phyloP scores from a whole-genome alignment of 1,139 yeast genomes.

The Nakaseomyces nivariensis region DNA sequence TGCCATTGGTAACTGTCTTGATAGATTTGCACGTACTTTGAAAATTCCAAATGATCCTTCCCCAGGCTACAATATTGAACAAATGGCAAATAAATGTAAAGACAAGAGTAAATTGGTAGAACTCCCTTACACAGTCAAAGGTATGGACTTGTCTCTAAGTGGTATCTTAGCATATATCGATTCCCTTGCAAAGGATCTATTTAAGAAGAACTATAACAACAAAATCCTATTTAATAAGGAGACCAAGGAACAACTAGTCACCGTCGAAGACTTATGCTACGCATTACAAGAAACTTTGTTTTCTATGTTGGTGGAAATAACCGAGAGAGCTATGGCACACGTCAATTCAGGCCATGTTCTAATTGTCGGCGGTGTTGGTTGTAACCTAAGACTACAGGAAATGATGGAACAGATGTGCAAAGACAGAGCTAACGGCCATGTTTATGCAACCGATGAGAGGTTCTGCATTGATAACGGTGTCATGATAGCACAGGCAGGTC shows the following conservation, averaged over 20 bases:
- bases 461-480: slow-evolving; percentile 97
- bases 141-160: slow-evolving; percentile 96
- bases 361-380: slow-evolving; percentile 97
- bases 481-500: slow-evolving; percentile 98
- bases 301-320: slow-evolving; percentile 95
- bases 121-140: slow-evolving; percentile 92
- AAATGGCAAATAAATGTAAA: slow-evolving; percentile 61
- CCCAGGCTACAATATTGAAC: slow-evolving; percentile 96
- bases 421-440: slow-evolving; percentile 70
- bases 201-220: slow-evolving; percentile 42
- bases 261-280: slow-evolving; percentile 83
- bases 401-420: slow-evolving; percentile 94
- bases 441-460: slow-evolving; percentile 91
- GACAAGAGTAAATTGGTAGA: slow-evolving; percentile 48
- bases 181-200: slow-evolving; percentile 61
- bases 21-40: slow-evolving; percentile 86
- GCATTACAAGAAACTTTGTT: slow-evolving; percentile 86
- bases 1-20: slow-evolving; percentile 94
- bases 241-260: slow-evolving; percentile 44
- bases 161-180: slow-evolving; percentile 87
- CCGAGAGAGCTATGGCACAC: slow-evolving; percentile 98
- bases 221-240: slow-evolving; percentile 40
- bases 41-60: slow-evolving; percentile 87
- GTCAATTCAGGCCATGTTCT: slow-evolving; percentile 82
- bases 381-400: slow-evolving; percentile 79